Conservation (phyloP, 371 early-diverging fungal genomes). For the Dentiscutata heterogama region DNA sequence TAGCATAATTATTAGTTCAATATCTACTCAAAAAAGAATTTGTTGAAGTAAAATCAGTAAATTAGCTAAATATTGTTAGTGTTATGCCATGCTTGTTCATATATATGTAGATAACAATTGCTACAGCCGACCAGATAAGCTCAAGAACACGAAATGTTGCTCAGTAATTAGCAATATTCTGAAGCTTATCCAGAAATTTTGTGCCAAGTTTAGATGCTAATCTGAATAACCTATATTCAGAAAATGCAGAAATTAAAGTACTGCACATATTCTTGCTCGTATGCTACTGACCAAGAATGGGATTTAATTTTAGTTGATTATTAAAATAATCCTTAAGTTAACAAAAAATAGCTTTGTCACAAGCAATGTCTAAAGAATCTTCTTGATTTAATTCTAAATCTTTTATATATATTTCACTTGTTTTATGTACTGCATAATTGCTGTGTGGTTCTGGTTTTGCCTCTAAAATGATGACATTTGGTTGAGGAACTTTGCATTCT, state of each 20-base stretch:
- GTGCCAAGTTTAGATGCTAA: background rate
- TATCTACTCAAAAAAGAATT: too few relatives aligned
- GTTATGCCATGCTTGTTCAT: background rate
- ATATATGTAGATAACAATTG: background rate
- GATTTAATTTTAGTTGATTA: too few relatives aligned
- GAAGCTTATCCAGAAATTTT: background rate
- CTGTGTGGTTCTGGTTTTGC: background rate
- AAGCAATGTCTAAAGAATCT: too few relatives aligned
- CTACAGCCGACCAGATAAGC: conserved; percentile 16
- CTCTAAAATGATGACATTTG: conserved; percentile 13
- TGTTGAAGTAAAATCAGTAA: background rate
- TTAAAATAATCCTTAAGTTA: too few relatives aligned
- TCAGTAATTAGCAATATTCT: background rate
- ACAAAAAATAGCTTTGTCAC: too few relatives aligned
- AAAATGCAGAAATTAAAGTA: conserved; percentile 10
- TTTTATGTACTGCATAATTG: background rate
- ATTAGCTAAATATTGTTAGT: background rate
- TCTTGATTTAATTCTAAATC: too few relatives aligned
- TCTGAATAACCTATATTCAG: background rate
- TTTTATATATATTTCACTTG: too few relatives aligned
- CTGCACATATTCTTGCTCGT: too few relatives aligned
- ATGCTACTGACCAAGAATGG: too few relatives aligned
- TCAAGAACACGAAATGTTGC: conserved; percentile 4
- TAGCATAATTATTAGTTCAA: too few relatives aligned
- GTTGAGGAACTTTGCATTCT: too few relatives aligned